phyloP scores from a whole-genome alignment of 345 rosid species.

The Viola odorata region DNA sequence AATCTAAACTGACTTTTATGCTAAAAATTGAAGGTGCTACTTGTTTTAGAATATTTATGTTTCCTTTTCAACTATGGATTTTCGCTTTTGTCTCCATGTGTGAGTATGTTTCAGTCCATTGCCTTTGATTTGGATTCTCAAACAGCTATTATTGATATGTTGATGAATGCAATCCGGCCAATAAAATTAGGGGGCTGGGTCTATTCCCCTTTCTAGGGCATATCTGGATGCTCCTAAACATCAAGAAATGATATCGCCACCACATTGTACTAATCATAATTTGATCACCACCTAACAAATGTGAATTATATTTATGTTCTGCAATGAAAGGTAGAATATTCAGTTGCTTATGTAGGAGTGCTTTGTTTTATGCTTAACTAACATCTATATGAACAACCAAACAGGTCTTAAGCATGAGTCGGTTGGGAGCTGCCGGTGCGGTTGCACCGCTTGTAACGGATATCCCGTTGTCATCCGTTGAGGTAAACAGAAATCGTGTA shows the following conservation, averaged over 20 bases:
- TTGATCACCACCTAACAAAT: neutral
- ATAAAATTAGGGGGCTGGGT: neutral
- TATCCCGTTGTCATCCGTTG: slow-evolving; percentile 81
- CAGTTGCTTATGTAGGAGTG: neutral
- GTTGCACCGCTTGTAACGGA: slow-evolving; percentile 98
- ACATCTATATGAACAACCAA: slow-evolving; percentile 5
- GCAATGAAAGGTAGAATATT: slow-evolving; percentile 9
- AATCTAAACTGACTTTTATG: slow-evolving; percentile 5
- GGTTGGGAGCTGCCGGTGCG: slow-evolving; percentile 97
- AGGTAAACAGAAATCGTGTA: slow-evolving; percentile 44
- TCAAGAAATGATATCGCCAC: neutral
- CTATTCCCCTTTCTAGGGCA: neutral
- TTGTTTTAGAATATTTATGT: slow-evolving; percentile 4
- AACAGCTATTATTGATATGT: neutral
- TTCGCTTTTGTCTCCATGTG: slow-evolving; percentile 8
- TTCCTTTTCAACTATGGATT: slow-evolving; percentile 2
- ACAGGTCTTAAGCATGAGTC: slow-evolving; percentile 99
- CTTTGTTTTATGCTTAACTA: neutral
- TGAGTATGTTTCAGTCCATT: neutral
- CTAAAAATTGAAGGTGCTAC: neutral
- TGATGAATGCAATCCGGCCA: too few relatives aligned
- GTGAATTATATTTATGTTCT: neutral
- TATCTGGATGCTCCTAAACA: neutral
- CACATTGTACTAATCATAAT: neutral
- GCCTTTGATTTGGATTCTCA: neutral